Percentiles rank a stretch among this genome's conserved stretches.
These are phyloP conservation scores for Aspergillus brasiliensis DNA, from an alignment of 2,329 filamentous ascomycete genomes.

Conservation along the genomic window DNA sequence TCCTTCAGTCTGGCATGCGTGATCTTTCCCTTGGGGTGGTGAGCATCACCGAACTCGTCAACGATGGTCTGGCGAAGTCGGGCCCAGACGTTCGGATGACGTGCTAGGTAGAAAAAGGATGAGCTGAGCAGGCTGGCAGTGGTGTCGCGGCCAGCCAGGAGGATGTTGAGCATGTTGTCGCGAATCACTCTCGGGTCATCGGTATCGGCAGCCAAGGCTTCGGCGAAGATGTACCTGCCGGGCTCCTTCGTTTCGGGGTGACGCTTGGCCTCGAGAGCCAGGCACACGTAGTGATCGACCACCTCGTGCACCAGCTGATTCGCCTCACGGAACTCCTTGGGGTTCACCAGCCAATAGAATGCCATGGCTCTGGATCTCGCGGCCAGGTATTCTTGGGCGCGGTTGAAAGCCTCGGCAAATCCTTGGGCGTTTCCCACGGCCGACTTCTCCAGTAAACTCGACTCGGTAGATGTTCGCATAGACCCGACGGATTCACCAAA, in stretches of 20 bases:
- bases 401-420: conserved; percentile 42
- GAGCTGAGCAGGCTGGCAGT: conserved; percentile 51
- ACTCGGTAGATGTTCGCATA: conserved; percentile 41
- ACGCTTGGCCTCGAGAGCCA: conserved; percentile 40
- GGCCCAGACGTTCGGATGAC: conserved; percentile 38
- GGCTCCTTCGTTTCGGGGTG: conserved; percentile 26
- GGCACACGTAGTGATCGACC: conserved; percentile 52
- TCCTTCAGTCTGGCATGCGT: conserved; percentile 48
- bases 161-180: conserved; percentile 53
- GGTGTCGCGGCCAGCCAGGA: conserved; percentile 57
- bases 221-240: conserved; percentile 52
- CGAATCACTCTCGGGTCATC: conserved; percentile 50
- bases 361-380: conserved; percentile 31
- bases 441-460: conserved; percentile 53
- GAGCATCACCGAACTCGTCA: conserved; percentile 46
- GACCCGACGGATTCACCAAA: conserved; percentile 74
- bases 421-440: conserved; percentile 35
- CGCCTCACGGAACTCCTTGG: conserved; percentile 44
- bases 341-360: conserved; percentile 43
- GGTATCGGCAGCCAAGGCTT: conserved; percentile 51
- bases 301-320: conserved; percentile 49
- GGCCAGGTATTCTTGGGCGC: conserved; percentile 34
- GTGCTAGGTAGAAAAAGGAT: conserved; percentile 51
- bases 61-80: conserved; percentile 40
- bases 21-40: conserved; percentile 39